These are phyloP conservation scores for Daedaleopsis nitida DNA, from an alignment of 768 basidiomycete genomes.

Conservation along the genomic window DNA sequence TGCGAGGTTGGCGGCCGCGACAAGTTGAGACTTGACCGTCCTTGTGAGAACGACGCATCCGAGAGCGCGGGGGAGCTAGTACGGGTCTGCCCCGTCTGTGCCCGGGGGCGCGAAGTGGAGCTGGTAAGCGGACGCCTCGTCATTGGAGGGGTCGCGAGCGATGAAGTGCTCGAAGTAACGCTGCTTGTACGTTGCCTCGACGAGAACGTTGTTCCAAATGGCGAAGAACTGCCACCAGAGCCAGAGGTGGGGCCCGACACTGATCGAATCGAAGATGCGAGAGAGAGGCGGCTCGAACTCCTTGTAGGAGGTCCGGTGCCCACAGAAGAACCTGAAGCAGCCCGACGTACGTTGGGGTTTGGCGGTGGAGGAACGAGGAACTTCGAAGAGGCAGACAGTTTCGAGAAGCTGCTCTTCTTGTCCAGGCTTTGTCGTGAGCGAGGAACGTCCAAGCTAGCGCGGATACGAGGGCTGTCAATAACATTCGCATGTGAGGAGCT, in stretches of 20 bases:
- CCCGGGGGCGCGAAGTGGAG: conserved; percentile 36
- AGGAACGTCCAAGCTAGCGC: conserved; percentile 14
- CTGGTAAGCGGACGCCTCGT: conserved; percentile 35
- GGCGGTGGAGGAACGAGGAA: conserved; percentile 49
- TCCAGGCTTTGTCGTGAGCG: conserved; percentile 11
- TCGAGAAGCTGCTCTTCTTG: conserved; percentile 42
- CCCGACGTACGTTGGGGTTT: conserved; percentile 42
- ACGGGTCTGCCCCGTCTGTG: conserved; percentile 45
- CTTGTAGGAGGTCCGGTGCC: conserved; percentile 39
- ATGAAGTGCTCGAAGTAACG: conserved; percentile 44
- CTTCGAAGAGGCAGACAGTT: conserved; percentile 41
- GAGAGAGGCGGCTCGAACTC: conserved; percentile 61
- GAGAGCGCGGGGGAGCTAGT: conserved; percentile 64
- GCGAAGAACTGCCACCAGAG: conserved; percentile 26
- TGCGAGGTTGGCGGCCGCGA: conserved; percentile 52
- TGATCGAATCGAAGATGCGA: conserved; percentile 57
- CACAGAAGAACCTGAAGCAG: conserved; percentile 52
- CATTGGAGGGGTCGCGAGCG: conserved; percentile 26
- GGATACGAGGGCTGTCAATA: conserved; percentile 4
- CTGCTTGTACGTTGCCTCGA: conserved; percentile 85
- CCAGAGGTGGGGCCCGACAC: conserved; percentile 68
- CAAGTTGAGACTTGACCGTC: conserved; percentile 45
- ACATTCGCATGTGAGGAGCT: conserved; percentile 8
- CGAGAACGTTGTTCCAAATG: conserved; percentile 68
- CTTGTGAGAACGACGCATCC: conserved; percentile 52